Base-by-base conservation (phyloP, 208 protist genomes). In the Leishmania braziliensis region DNA sequence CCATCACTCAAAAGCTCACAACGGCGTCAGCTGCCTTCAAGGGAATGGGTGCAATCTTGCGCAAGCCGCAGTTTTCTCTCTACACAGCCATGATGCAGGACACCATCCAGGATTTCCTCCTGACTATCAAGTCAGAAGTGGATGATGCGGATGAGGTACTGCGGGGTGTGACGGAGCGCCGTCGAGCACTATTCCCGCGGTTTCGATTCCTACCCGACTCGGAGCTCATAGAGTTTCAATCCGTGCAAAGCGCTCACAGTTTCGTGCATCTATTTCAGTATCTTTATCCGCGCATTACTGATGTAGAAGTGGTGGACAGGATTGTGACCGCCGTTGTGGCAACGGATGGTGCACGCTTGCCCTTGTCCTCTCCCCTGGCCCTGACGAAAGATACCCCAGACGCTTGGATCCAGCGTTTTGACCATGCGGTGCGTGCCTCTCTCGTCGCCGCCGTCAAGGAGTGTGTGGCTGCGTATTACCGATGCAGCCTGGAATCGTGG, bases 171-270 rank as follows among this genome's bases (percentile, higher is more conserved):
- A 78, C 99, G 62, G 97, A 99, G 78, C 86, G 91, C 51, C 99
- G 98, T 79, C 90, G 98, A 33, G 81, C 85, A 39, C 78, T 83
- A 26, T 98, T 98, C 86, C 93, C 98, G 18, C 90, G 98, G 69
- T 99, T 99, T 84, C 96, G 95, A 83, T 99, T 99, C 79, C 83
- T 98, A 43, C 95, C 92, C 26, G 93, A 97, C 79, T 82, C 69
- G 1, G 91, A 98, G 83, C 84, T 99, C 62, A 48, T 95, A n/a
- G 86, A 81, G 63, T 92, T 97, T 88, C 86, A 97, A 75, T 94
- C 92, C 12, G 86, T 93, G 53, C 75, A 89, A 46, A 82, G 92
- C 60, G 65, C 73, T 9, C 71, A 81, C 54, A 85, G 63, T 53
- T 79, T 98, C 12, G 81, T 77, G 20, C 76, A 72, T 14, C 65